Evolutionary conservation across 2,329 filamentous ascomycete genomes (phyloP).

Genomic region (Neoarthrinium moseri): DNA sequence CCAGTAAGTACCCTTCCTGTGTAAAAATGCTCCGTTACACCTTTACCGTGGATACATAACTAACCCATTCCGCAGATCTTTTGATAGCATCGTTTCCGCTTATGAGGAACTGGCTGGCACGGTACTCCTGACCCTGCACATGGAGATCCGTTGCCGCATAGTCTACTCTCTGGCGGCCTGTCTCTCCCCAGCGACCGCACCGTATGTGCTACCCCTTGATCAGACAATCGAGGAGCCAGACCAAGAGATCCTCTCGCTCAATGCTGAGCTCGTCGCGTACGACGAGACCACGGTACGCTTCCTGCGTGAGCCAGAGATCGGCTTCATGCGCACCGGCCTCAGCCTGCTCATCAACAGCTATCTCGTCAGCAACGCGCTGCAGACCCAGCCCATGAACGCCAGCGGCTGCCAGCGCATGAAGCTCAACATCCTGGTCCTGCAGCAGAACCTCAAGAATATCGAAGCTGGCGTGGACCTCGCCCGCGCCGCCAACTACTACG

Average conservation of each 20-base stretch:
- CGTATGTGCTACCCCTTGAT: conserved; percentile 61
- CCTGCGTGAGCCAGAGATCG: conserved; percentile 68
- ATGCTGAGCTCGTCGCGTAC: conserved; percentile 80
- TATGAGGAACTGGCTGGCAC: conserved; percentile 79
- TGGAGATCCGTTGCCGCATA: conserved; percentile 84
- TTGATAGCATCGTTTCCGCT: conserved; percentile 82
- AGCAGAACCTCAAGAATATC: conserved; percentile 95
- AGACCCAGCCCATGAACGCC: conserved; percentile 79
- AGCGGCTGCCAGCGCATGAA: conserved; percentile 85
- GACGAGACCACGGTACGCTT: conserved; percentile 78
- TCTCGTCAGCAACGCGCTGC: conserved; percentile 69
- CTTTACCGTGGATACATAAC: background rate
- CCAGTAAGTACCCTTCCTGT: conserved; percentile 50
- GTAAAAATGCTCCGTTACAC: background rate
- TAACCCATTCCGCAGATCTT: conserved; percentile 64
- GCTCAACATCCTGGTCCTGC: conserved; percentile 89
- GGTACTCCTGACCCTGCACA: conserved; percentile 80
- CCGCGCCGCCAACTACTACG: conserved; percentile 66
- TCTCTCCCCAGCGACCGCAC: conserved; percentile 58
- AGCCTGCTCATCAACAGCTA: conserved; percentile 76
- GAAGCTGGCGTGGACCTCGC: conserved; percentile 67
- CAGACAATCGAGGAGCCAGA: conserved; percentile 77
- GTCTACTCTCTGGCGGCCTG: conserved; percentile 72
- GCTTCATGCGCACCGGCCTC: conserved; percentile 75
- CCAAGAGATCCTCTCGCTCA: conserved; percentile 77